Conservation (phyloP, 2,329 filamentous ascomycete species). For the Scedosporium dehoogii region DNA sequence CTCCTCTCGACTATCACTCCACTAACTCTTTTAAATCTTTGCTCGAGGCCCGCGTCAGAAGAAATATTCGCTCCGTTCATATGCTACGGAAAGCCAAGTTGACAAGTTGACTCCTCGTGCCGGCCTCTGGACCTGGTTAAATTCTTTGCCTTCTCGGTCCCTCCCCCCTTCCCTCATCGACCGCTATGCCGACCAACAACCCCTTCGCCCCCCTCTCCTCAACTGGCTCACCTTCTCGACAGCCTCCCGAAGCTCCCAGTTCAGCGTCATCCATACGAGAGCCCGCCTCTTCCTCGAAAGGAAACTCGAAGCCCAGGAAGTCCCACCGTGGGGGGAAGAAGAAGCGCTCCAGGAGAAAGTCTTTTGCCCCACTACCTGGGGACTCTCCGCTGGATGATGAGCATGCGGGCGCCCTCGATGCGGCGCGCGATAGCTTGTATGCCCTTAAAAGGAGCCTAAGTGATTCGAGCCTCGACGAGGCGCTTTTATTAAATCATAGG, state of each 20-base stretch:
- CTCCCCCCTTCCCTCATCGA: not conserved
- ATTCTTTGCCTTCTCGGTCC: not conserved
- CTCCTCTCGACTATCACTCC: not conserved
- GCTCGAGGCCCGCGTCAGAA: no score
- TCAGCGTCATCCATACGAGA: conserved; percentile 6
- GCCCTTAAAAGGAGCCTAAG: conserved; percentile 53
- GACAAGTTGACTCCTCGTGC: no score
- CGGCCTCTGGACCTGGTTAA: not conserved
- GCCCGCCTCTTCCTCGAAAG: conserved; percentile 38
- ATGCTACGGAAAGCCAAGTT: no score
- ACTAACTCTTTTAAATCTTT: not conserved
- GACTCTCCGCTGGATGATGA: conserved; percentile 14
- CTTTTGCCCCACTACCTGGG: conserved; percentile 50
- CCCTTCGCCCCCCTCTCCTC: not conserved
- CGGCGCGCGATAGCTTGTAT: conserved; percentile 35
- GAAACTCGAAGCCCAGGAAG: conserved; percentile 29
- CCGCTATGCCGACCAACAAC: not conserved
- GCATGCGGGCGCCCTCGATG: conserved; percentile 14
- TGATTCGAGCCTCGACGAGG: conserved; percentile 76
- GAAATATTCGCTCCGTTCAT: no score
- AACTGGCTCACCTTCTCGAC: not conserved
- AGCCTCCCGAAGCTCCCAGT: not conserved
- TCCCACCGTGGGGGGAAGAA: conserved; percentile 71
- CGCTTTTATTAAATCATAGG: conserved; percentile 71
- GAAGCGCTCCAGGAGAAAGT: conserved; percentile 66